phyloP scores from a whole-genome alignment of 805 yeast species.

The Millerago galiae region DNA sequence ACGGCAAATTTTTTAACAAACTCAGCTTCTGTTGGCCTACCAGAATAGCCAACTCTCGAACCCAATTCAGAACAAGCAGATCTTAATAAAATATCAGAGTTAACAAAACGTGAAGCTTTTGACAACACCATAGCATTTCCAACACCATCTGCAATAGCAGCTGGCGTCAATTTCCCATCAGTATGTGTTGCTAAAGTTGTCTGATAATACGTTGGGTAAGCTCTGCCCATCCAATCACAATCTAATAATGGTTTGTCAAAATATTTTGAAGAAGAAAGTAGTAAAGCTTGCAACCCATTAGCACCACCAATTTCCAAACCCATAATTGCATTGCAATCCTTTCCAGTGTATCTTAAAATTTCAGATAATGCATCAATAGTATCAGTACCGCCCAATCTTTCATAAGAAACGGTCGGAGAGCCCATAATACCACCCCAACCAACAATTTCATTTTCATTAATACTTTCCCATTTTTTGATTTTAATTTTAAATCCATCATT shows the following conservation, averaged over 20 bases:
- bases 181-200: constrained; percentile 29
- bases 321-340: constrained; percentile 26
- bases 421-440: constrained; percentile 35
- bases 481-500: constrained; percentile 28
- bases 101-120: constrained; percentile 27
- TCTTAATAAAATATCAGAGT: constrained; percentile 30
- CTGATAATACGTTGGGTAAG: constrained; percentile 41
- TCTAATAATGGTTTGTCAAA: constrained; percentile 27
- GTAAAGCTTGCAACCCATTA: constrained; percentile 29
- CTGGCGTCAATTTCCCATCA: constrained; percentile 18
- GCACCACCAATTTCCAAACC: constrained; percentile 37
- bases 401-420: constrained; percentile 38
- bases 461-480: constrained; percentile 29
- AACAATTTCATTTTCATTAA: constrained; percentile 18
- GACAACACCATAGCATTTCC: constrained; percentile 32
- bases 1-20: constrained; percentile 25
- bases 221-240: constrained; percentile 41
- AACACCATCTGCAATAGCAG: constrained; percentile 36
- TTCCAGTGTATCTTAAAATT: constrained; percentile 24
- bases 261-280: constrained; percentile 19
- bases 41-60: constrained; percentile 31
- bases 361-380: constrained; percentile 21
- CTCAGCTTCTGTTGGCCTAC: constrained; percentile 5
- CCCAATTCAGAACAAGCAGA: constrained; percentile 40
- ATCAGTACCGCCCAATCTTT: constrained; percentile 34